phyloP scores from a whole-genome alignment of 2,329 filamentous ascomycete species.

The Beauveria varroae region DNA sequence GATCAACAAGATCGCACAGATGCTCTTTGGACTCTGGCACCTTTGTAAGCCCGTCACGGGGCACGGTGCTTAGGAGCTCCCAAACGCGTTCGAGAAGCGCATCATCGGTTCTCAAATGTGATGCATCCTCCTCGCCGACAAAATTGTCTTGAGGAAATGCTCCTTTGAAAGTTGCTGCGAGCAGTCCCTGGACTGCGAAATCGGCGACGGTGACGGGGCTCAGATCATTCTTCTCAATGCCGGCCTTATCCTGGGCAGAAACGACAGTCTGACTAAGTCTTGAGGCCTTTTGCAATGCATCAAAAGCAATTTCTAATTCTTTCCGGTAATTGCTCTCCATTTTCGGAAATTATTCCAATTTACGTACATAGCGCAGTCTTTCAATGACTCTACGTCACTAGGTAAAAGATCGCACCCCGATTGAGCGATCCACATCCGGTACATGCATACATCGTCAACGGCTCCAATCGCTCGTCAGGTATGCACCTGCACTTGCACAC shows the following conservation, averaged over 20 bases:
- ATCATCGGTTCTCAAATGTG: conserved; percentile 35
- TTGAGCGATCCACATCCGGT: neutral
- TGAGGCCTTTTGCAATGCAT: conserved; percentile 37
- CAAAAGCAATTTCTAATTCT: conserved; percentile 37
- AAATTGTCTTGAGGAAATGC: conserved; percentile 45
- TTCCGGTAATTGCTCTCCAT: conserved; percentile 37
- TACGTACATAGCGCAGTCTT: neutral
- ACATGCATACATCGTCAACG: conserved; percentile 2
- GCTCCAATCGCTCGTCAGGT: neutral
- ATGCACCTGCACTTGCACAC: neutral
- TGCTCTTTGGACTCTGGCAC: conserved; percentile 33
- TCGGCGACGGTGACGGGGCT: conserved; percentile 53
- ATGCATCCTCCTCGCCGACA: conserved; percentile 49
- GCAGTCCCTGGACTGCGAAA: conserved; percentile 50
- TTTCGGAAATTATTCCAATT: neutral
- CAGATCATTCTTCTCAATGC: conserved; percentile 45
- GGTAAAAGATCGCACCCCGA: neutral
- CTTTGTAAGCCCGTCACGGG: conserved; percentile 17
- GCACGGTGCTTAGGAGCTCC: conserved; percentile 29
- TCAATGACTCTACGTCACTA: neutral
- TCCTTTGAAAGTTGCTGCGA: conserved; percentile 40
- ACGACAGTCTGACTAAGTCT: conserved; percentile 43
- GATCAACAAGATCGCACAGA: conserved; percentile 47
- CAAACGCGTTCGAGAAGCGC: conserved; percentile 40
- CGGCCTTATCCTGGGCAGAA: conserved; percentile 39